Base-by-base conservation (phyloP, 1,284 basidiomycete species). In the Ustilago crameri region DNA sequence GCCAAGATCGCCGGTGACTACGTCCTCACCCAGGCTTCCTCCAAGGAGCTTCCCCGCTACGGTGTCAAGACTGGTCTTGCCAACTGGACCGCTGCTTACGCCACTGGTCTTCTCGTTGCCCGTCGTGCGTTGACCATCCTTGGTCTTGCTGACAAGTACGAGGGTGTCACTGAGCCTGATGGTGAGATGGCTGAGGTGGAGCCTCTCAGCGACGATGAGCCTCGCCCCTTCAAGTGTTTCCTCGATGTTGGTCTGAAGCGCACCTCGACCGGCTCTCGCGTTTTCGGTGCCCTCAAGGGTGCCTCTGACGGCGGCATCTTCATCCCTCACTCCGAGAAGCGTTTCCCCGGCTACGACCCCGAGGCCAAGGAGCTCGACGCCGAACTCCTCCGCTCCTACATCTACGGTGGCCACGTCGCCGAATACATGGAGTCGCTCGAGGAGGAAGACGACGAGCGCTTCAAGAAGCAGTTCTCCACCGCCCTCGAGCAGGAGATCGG, bases 371-470 rank as follows among this genome's bases (percentile, higher is more conserved):
- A 91, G 85, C 88, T 99, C 74, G 95, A 99, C 80, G 90, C 92
- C 55, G 96, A 98, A 85, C 89, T 91, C 47, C 87, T 98, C 80
- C 93, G 95, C 85, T 95, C 94, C 87, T 99, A 99, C 88, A 98
- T 99, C 85, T 93, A 89, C 83, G 95, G 94, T 85, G 95, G 95
- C 56, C 95, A 99, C 85, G 91, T 99, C 66, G 93, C 96, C 68
- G 96, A 98, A 86, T 99, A 98, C 89, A 98, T 98, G 96, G 93
- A 98, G 87, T 91, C 90, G 51, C 88, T 98, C 64, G 96, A 99
- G 87, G 96, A 99, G 89, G 96, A 99, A 87, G 96, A 99, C 85
- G 96, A 98, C 84, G 95, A 98, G 87, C 89, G 94, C 32, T 98
- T 98, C 89, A 97, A 97, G 89, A 98, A 95, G 88, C 95, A 98